These are phyloP conservation scores for Vicia sativa DNA, from an alignment of 306 rosid genomes.

Conservation along the genomic window DNA sequence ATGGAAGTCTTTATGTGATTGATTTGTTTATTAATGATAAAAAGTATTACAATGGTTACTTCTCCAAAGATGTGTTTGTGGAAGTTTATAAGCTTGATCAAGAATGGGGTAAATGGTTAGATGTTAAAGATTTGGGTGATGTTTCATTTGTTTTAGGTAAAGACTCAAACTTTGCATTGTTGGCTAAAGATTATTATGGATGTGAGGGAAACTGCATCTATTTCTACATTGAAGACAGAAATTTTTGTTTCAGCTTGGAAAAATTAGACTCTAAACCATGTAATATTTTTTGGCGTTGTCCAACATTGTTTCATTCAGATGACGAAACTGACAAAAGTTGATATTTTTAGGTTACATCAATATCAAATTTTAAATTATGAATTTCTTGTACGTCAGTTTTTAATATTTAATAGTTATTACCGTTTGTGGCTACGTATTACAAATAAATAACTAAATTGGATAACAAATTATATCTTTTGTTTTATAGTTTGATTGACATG, in stretches of 20 bases:
- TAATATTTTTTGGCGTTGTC: neutral
- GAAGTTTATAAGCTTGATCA: no score
- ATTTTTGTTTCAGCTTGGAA: neutral
- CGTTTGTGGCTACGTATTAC: no score
- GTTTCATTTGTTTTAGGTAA: neutral
- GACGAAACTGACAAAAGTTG: no score
- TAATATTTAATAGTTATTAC: no score
- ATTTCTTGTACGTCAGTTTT: no score
- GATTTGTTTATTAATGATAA: constrained; percentile 18
- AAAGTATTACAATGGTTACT: neutral
- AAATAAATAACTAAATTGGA: no score
- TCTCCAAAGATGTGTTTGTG: neutral
- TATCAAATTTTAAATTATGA: no score
- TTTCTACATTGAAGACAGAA: neutral
- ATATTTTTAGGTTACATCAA: no score
- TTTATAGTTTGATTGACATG: constrained; percentile 4
- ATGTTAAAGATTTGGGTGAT: constrained; percentile 4
- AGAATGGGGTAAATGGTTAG: neutral
- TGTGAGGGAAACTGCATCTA: constrained; percentile 41
- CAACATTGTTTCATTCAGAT: neutral
- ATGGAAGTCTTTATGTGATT: constrained; percentile 49
- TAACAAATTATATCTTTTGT: neutral
- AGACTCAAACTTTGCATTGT: neutral
- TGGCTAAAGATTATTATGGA: neutral
- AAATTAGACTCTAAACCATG: neutral